These are phyloP conservation scores for Tuber magnatum DNA, from an alignment of 495 filamentous ascomycete species.

Conservation along the genomic window DNA sequence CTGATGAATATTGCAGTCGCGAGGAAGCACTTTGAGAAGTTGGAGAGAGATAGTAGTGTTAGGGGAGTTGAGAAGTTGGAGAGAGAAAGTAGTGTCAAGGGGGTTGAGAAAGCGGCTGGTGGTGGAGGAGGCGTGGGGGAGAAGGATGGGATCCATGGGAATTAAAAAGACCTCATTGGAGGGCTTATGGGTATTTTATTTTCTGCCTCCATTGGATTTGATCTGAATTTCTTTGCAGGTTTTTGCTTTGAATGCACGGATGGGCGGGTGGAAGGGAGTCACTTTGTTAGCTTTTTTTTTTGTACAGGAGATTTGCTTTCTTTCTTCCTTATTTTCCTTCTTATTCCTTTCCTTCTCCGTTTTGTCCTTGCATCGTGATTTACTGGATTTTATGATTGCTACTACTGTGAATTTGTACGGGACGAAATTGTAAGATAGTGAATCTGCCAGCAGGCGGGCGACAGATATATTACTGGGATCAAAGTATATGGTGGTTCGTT, in stretches of 20 bases:
- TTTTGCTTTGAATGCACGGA: not conserved
- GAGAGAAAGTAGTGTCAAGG: not conserved
- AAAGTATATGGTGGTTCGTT: not conserved
- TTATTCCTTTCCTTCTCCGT: not conserved
- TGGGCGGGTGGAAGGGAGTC: not conserved
- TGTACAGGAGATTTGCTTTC: not conserved
- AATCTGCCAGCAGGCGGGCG: not conserved
- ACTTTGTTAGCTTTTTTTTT: not conserved
- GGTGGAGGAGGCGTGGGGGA: not conserved
- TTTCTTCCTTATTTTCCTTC: not conserved
- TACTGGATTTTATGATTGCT: not conserved
- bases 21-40: constrained; percentile 62
- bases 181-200: not conserved
- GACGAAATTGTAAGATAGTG: not conserved
- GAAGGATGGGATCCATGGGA: constrained; percentile 17
- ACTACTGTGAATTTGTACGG: not conserved
- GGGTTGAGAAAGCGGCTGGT: constrained; percentile 1
- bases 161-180: not conserved
- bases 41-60: constrained; percentile 43
- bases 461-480: not conserved
- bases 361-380: not conserved
- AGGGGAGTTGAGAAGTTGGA: constrained; percentile 12
- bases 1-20: constrained; percentile 83
- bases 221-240: not conserved
- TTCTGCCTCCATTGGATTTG: not conserved